A percentile compares a stretch with the other conserved stretches of the same genome.
phyloP scores from a whole-genome alignment of 164 flowering plant genomes.

The Protea cynaroides region DNA sequence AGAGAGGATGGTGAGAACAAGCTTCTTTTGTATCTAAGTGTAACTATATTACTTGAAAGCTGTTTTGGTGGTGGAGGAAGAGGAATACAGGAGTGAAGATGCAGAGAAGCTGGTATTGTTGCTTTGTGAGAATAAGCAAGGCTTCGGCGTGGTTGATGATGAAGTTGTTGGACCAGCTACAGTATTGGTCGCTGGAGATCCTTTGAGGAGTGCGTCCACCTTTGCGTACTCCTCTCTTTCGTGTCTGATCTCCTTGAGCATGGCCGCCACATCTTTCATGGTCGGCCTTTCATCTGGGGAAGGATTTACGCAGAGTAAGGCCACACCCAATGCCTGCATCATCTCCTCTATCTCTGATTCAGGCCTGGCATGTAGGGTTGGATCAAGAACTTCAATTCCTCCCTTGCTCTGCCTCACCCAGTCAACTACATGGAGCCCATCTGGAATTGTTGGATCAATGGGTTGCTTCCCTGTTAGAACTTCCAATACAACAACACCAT shows the following conservation, averaged over 20 bases:
- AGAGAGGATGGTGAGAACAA: not conserved
- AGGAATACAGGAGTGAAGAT: conserved; percentile 55
- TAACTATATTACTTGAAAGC: conserved; percentile 18
- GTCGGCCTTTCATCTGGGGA: conserved; percentile 80
- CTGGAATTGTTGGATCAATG: conserved; percentile 84
- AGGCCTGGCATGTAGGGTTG: conserved; percentile 37
- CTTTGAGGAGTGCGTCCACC: conserved; percentile 53
- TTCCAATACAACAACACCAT: conserved; percentile 77
- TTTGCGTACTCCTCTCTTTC: conserved; percentile 63
- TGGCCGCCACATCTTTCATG: conserved; percentile 93
- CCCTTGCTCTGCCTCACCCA: conserved; percentile 73
- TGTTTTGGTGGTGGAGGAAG: conserved; percentile 40
- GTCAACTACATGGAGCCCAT: conserved; percentile 79
- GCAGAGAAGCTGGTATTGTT: conserved; percentile 70
- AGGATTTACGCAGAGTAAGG: conserved; percentile 67
- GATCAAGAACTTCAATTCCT: conserved; percentile 55
- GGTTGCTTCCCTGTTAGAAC: conserved; percentile 92
- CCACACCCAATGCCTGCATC: conserved; percentile 86
- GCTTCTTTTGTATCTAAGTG: conserved; percentile 1
- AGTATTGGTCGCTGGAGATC: conserved; percentile 24
- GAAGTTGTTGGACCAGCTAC: conserved; percentile 22
- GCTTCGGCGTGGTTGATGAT: conserved; percentile 21
- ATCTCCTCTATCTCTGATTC: conserved; percentile 72
- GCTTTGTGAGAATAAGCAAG: conserved; percentile 31
- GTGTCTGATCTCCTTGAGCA: conserved; percentile 84